Base-by-base conservation (phyloP, 352 stramenopile genomes). In the Phytopythium helicoides region DNA sequence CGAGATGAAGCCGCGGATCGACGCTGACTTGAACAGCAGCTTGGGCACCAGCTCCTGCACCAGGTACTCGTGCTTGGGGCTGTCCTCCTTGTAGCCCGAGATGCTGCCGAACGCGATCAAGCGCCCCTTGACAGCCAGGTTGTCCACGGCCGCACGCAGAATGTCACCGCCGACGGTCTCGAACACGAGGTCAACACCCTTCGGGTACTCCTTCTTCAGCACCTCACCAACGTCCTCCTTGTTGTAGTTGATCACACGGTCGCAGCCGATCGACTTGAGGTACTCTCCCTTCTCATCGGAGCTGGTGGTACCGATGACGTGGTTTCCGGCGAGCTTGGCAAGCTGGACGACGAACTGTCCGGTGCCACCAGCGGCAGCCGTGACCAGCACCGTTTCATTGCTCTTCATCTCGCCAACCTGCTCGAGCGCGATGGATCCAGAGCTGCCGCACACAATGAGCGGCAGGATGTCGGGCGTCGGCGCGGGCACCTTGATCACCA, bases 221-320 rank as follows among this genome's bases (percentile, higher is more conserved):
- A 83, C 71, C 23, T 77, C 52, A 34, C 46, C 56, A 21, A 87
- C 53, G 31, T 72, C 73, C 44, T 89, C 76, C 62, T 92, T 76
- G 18, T 69, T 89, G 71, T 97, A 97, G 60, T 95, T 88, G 42
- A 97, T 87, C 56, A 94, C 70, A 37, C 86, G 79, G 54, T 92
- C 78, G 37, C 64, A 80, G 46, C 81, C 86, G 14, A 89, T 62
- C 25, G 57, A 68, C 52, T 72, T 71, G 46, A 96, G 71, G 51
- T 94, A 77, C n/a, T 83, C 81, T 19, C 71, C 86, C 66, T 96
- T 97, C 37, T 91, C 88, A 11, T 84, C 68, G 48, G 78, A 93
- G 66, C 83, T 94, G 55, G 81, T 83, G 19, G 79, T 92, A 52
- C 73, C 73, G 52, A 95, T 89, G 18, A 91, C 80, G 50, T 87